Conservation (phyloP, 108 stramenopile genomes). For the Cyclotella baltica region DNA sequence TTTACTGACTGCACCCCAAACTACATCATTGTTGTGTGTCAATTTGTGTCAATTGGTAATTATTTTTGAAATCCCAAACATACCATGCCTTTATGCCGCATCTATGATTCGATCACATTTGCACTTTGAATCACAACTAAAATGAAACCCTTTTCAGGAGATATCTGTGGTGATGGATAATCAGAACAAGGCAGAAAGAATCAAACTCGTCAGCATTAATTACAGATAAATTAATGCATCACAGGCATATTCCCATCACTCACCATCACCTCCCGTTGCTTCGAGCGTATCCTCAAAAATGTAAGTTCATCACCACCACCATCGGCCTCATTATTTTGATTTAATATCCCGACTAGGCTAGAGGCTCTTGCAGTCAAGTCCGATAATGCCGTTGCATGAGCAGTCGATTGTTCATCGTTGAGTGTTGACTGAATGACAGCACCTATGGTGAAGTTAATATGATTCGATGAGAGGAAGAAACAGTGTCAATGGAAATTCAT, state of each 20-base stretch:
- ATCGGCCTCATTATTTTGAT: constrained; percentile 14
- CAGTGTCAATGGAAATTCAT: neutral
- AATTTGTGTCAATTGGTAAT: too few species aligned
- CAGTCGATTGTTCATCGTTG: constrained; percentile 40
- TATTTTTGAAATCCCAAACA: too few species aligned
- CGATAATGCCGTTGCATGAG: constrained; percentile 48
- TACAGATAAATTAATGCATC: neutral
- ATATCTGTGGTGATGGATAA: neutral
- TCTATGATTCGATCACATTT: neutral
- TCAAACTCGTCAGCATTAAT: neutral
- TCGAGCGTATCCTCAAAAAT: constrained; percentile 58
- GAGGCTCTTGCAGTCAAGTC: constrained; percentile 54
- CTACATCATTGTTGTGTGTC: too few species aligned
- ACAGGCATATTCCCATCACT: neutral
- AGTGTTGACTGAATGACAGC: constrained; percentile 61
- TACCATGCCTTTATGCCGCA: too few species aligned
- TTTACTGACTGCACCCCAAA: too few species aligned
- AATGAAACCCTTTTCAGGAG: constrained; percentile 17
- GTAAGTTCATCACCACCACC: constrained; percentile 49
- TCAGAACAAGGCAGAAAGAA: neutral
- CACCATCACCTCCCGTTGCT: constrained; percentile 64
- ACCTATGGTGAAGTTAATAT: constrained; percentile 20
- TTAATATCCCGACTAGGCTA: constrained; percentile 33
- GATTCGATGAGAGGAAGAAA: too few species aligned
- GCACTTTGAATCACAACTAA: constrained; percentile 11